These are phyloP conservation scores for Sphagnum contortum DNA, from an alignment of 225 moss, liverwort and hornwort genomes.

Conservation along the genomic window DNA sequence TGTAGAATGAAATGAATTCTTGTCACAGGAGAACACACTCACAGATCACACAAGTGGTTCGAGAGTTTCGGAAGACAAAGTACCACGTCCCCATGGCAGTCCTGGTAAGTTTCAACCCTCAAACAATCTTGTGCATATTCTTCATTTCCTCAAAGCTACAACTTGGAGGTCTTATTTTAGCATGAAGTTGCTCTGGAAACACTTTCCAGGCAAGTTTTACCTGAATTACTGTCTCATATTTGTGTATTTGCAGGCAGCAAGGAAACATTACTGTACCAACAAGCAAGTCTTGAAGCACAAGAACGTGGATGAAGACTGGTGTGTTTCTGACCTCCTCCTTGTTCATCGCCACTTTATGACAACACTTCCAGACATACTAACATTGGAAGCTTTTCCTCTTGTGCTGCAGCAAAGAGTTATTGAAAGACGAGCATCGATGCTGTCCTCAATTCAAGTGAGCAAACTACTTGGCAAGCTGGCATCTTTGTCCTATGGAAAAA, in stretches of 20 bases:
- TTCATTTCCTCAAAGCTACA: too few relatives aligned
- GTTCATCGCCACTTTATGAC: neutral
- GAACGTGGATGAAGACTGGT: constrained; percentile 74
- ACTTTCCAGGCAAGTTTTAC: too few relatives aligned
- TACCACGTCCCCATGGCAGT: constrained; percentile 62
- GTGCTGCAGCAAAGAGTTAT: constrained; percentile 21
- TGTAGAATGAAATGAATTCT: constrained; percentile 1
- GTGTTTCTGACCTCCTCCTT: constrained; percentile 2
- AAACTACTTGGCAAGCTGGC: neutral
- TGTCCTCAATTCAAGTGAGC: constrained; percentile 60
- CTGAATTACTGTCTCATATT: too few relatives aligned
- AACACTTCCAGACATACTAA: too few relatives aligned
- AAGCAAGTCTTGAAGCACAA: constrained; percentile 49
- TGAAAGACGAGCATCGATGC: constrained; percentile 27
- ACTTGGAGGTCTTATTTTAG: too few relatives aligned
- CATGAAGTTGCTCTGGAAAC: too few relatives aligned
- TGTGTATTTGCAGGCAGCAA: constrained; percentile 35
- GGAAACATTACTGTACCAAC: constrained; percentile 75
- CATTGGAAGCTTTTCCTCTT: too few relatives aligned
- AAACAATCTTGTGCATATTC: too few relatives aligned
- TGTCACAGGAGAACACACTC: constrained; percentile 61
- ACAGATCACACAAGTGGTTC: constrained; percentile 68
- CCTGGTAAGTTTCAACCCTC: constrained; percentile 25
- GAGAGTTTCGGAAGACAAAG: constrained; percentile 61
- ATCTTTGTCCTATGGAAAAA: neutral